Evolutionary conservation across 768 basidiomycete species (phyloP), one percentile per base, ranked within the genome.

Genomic region (Kwoniella europaea): DNA sequence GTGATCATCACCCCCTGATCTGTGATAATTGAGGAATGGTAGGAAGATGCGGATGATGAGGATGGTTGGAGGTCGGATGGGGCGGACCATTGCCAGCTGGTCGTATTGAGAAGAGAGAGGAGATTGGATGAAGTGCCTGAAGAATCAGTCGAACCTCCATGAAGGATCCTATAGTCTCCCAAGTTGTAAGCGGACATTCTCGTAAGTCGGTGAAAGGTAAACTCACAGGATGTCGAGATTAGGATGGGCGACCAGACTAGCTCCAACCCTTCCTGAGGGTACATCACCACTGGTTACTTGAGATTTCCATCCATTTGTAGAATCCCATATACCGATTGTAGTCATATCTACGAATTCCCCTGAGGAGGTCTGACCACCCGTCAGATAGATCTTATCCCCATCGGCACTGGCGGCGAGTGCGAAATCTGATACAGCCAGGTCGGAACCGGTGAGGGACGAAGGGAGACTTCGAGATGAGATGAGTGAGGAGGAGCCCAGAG

Each of bases 1-100:
- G 79, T 71, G 67, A 83, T 79, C 76, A 83, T 81, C n/a, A 83
- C 81, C 16, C 82, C 82, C 4, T 77, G 72, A 43, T 74, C 71
- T 18, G 81, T 81, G 71, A 83, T 82, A 43, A 83, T 67, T 2
- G 79, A 71, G 15, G 81, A 74, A 63, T 83, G 81, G 71, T 81
- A 82, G 13, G 79, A 70, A 5, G 71, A 72, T 22, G 80, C 80
- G 16, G 78, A 75, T 3, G 79, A 79, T 10, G 76, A 44, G 6
- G 80, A 75, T 0, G 81, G 82, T 61, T 83, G 82, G 10, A 83
- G 74, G 65, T 78, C 77, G 12, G 77, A 69, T 6, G 82, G 82
- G n/a, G 77, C 70, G 1, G 77, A 76, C 82, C 82, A 83, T 13
- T 72, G 65, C 74, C 79, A 76, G 29, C 73, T 74, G 43, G 82